These are phyloP conservation scores for Phaeolepiota aurea DNA, from an alignment of 768 basidiomycete genomes.

Conservation along the genomic window DNA sequence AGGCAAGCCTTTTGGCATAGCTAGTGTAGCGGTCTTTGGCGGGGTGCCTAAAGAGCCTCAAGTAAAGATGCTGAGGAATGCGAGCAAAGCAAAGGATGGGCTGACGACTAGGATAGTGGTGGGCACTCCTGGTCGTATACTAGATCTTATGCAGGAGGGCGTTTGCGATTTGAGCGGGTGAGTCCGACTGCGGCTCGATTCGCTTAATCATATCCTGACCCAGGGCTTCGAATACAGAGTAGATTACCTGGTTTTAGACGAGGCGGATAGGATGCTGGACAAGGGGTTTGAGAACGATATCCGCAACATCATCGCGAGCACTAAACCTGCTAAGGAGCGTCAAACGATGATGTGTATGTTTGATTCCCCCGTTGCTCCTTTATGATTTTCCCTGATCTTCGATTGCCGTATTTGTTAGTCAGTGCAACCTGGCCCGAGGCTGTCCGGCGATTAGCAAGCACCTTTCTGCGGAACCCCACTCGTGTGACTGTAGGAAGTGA, in stretches of 20 bases:
- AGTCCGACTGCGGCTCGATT: constrained; percentile 15
- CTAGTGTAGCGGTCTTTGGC: constrained; percentile 85
- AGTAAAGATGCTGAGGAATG: constrained; percentile 54
- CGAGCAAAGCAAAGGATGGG: constrained; percentile 37
- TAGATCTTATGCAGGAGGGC: constrained; percentile 88
- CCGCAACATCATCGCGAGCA: constrained; percentile 73
- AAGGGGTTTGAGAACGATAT: constrained; percentile 99
- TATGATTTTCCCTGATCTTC: constrained; percentile 2
- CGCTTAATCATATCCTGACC: not conserved
- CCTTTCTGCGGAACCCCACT: constrained; percentile 80
- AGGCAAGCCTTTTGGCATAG: constrained; percentile 67
- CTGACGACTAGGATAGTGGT: constrained; percentile 71
- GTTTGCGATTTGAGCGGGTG: constrained; percentile 74
- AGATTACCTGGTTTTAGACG: constrained; percentile 88
- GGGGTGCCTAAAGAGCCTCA: constrained; percentile 91
- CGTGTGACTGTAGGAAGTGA: constrained; percentile 94
- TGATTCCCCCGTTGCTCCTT: not conserved
- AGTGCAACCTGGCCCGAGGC: constrained; percentile 98
- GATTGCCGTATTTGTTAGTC: constrained; percentile 38
- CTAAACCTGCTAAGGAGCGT: constrained; percentile 57
- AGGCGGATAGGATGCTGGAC: constrained; percentile 97
- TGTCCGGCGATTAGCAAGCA: constrained; percentile 79
- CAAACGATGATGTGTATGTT: constrained; percentile 92
- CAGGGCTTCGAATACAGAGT: constrained; percentile 40
- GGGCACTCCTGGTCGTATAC: constrained; percentile 89